Conservation (phyloP, 2,329 filamentous ascomycete genomes). For the Lachnellula willkommii region DNA sequence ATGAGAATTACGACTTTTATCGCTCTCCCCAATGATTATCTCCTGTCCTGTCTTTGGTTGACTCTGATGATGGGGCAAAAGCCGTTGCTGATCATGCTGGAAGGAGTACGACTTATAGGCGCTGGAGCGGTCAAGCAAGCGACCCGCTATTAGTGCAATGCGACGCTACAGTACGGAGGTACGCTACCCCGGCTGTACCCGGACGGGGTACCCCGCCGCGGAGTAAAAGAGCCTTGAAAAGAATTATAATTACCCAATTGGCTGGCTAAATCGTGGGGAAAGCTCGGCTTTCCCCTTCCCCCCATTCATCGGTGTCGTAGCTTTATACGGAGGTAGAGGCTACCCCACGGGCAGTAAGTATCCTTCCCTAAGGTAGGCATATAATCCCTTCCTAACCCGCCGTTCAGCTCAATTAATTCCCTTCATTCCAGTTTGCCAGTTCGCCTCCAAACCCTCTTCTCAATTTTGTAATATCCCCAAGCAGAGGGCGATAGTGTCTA, state of each 20-base stretch:
- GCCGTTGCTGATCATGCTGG: neutral
- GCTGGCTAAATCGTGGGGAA: slow-evolving; percentile 1
- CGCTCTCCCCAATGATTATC: too few species aligned
- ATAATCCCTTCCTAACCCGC: neutral
- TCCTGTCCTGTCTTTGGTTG: too few species aligned
- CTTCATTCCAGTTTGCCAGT: neutral
- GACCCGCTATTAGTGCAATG: neutral
- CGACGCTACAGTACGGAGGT: too few species aligned
- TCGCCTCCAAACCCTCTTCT: neutral
- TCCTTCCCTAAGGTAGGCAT: neutral
- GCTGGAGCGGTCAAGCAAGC: too few species aligned
- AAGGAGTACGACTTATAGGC: neutral
- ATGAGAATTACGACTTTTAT: too few species aligned
- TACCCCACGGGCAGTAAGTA: too few species aligned
- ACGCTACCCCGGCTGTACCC: neutral
- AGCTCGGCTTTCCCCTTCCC: neutral
- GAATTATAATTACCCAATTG: neutral
- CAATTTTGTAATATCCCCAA: neutral
- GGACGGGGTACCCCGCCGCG: too few species aligned
- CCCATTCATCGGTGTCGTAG: neutral
- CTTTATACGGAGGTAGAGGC: too few species aligned
- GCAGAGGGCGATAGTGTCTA: neutral
- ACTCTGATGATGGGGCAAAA: neutral
- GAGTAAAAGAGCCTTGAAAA: too few species aligned
- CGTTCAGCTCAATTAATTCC: neutral